Conservation (phyloP, 164 flowering plant species). For the Chimonanthus salicifolius region DNA sequence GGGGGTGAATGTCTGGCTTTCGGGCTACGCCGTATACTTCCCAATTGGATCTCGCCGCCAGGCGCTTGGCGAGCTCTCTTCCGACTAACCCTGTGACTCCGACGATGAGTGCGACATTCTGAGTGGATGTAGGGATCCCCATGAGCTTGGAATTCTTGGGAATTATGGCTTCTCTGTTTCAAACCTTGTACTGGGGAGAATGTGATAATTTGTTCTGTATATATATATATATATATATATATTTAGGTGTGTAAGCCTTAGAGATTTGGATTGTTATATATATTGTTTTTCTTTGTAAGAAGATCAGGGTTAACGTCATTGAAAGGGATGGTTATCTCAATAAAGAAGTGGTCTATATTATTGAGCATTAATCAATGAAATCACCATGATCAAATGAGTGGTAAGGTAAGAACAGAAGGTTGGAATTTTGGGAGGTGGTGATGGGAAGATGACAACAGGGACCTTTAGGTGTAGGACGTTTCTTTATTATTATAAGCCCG, state of each 20-base stretch:
- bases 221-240: background rate
- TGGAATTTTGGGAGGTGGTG: background rate
- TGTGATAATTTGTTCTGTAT: background rate
- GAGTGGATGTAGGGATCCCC: background rate
- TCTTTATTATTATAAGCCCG: background rate
- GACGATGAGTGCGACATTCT: slow-evolving; percentile 55
- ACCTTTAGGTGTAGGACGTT: background rate
- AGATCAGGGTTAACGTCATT: too few relatives aligned
- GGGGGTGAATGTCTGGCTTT: slow-evolving; percentile 14
- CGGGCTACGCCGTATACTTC: slow-evolving; percentile 76
- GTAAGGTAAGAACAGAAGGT: background rate
- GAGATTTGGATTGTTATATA: background rate
- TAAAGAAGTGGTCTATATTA: background rate
- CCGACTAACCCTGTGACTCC: slow-evolving; percentile 90
- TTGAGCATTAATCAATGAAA: background rate
- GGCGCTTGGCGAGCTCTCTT: slow-evolving; percentile 49
- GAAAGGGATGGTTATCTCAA: background rate
- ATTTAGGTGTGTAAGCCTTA: background rate
- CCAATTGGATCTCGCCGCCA: slow-evolving; percentile 37
- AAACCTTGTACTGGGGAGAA: too few relatives aligned
- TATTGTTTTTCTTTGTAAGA: background rate
- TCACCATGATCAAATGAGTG: background rate
- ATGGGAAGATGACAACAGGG: slow-evolving; percentile 1
- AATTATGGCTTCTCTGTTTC: background rate
- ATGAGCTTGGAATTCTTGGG: background rate